A percentile compares a stretch with the other conserved stretches of the same genome.
Conservation (phyloP, 331 rosid genomes). For the Rosa hybrid region DNA sequence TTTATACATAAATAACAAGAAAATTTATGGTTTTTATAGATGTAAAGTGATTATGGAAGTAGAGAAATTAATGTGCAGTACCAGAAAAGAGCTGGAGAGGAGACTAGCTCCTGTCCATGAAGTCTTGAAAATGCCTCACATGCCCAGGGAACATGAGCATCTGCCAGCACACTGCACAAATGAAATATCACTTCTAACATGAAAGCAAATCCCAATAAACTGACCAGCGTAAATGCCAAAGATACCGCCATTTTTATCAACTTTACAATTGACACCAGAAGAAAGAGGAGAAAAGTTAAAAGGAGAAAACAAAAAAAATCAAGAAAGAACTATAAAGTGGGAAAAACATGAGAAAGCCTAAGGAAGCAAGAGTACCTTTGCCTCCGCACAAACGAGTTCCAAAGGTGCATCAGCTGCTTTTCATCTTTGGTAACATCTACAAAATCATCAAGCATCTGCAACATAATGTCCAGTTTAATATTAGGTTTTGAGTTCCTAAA, state of each 20-base stretch:
- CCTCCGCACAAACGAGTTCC: constrained; percentile 92
- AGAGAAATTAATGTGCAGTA: constrained; percentile 32
- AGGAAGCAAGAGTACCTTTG: constrained; percentile 62
- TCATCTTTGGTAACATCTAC: constrained; percentile 96
- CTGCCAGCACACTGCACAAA: constrained; percentile 83
- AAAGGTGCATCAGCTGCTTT: constrained; percentile 95
- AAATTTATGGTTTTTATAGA: neutral
- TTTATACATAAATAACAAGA: neutral
- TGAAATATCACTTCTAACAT: constrained; percentile 3
- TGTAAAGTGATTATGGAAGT: neutral
- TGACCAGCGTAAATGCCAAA: neutral
- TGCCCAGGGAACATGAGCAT: constrained; percentile 97
- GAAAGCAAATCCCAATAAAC: neutral
- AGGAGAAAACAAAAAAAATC: neutral
- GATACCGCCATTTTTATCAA: neutral
- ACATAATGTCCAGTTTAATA: constrained; percentile 28
- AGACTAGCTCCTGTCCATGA: constrained; percentile 61
- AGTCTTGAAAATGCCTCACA: constrained; percentile 92
- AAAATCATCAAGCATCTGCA: constrained; percentile 99
- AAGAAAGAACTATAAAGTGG: neutral
- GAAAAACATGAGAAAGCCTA: constrained; percentile 19
- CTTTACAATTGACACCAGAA: no score
- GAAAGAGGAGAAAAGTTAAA: neutral
- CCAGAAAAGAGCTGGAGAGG: constrained; percentile 79
- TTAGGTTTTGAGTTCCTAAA: constrained; percentile 18